These are phyloP conservation scores for Phialophora expanda DNA, from an alignment of 2,329 filamentous ascomycete species.

Conservation along the genomic window DNA sequence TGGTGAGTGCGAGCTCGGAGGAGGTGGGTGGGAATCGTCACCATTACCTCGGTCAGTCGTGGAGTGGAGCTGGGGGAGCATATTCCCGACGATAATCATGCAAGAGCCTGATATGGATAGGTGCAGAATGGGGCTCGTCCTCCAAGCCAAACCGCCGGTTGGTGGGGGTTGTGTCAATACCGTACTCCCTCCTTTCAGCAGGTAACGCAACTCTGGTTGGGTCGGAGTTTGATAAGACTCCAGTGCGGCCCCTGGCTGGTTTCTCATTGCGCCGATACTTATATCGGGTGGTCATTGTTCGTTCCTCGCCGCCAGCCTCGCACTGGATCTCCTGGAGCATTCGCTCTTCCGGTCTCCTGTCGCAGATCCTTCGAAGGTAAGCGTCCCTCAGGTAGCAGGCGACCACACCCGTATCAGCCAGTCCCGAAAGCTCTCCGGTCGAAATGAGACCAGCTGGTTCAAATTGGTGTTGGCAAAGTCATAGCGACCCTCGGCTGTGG, in stretches of 20 bases:
- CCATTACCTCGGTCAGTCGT: conserved; percentile 1
- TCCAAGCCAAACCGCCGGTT: neutral
- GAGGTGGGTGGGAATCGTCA: conserved; percentile 1
- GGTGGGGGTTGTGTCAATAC: neutral
- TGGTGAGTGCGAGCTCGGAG: neutral
- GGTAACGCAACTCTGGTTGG: neutral
- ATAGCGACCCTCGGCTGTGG: conserved; percentile 71
- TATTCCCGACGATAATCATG: neutral
- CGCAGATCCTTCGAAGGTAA: neutral
- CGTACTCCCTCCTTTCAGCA: neutral
- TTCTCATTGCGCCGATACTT: neutral
- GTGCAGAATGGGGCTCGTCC: neutral
- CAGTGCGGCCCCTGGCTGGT: neutral
- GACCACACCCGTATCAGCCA: conserved; percentile 62
- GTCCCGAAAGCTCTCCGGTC: conserved; percentile 58
- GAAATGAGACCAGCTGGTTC: conserved; percentile 58
- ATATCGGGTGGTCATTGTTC: too few species aligned
- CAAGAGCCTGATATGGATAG: neutral
- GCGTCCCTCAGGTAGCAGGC: conserved; percentile 9
- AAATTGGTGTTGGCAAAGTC: conserved; percentile 67
- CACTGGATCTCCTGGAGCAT: neutral
- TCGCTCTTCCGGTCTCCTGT: neutral
- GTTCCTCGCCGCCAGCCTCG: too few species aligned
- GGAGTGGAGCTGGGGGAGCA: neutral
- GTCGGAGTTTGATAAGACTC: neutral